Conservation (phyloP, 1,284 basidiomycete species). For the Malassezia furfur region DNA sequence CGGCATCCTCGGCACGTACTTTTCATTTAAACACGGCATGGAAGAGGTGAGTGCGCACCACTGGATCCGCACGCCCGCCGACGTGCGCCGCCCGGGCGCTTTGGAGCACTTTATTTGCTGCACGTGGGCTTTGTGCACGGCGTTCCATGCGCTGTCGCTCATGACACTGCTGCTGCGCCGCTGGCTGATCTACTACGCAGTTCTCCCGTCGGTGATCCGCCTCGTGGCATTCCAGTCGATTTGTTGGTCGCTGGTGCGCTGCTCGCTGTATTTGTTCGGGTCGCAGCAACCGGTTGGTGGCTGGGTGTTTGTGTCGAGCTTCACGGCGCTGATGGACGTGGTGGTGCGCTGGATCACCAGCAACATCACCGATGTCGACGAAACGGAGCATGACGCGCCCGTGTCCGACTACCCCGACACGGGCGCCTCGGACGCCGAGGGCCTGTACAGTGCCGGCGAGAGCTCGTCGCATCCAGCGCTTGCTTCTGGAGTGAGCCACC, state of each 20-base stretch:
- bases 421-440: constrained; percentile 10
- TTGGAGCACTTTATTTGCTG: constrained; percentile 23
- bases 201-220: constrained; percentile 67
- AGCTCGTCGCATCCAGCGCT: constrained; percentile 7
- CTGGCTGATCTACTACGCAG: constrained; percentile 72
- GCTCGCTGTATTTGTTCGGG: constrained; percentile 62
- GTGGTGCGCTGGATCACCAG: constrained; percentile 45
- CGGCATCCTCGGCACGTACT: constrained; percentile 36
- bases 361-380: constrained; percentile 40
- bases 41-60: constrained; percentile 2
- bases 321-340: constrained; percentile 53
- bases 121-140: constrained; percentile 57
- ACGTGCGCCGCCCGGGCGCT: constrained; percentile 12
- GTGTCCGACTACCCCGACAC: constrained; percentile 17
- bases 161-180: constrained; percentile 69
- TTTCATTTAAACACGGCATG: background rate
- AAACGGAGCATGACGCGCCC: constrained; percentile 16
- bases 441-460: constrained; percentile 21
- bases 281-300: constrained; percentile 61
- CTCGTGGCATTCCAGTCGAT: constrained; percentile 73
- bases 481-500: too few species aligned
- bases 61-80: constrained; percentile 22
- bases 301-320: constrained; percentile 72
- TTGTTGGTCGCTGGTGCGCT: constrained; percentile 72
- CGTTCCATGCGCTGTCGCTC: constrained; percentile 66